A percentile compares a stretch with the other conserved stretches of the same genome.
phyloP scores from a whole-genome alignment of 2,329 filamentous ascomycete species.

The Lecanosticta acicola region DNA sequence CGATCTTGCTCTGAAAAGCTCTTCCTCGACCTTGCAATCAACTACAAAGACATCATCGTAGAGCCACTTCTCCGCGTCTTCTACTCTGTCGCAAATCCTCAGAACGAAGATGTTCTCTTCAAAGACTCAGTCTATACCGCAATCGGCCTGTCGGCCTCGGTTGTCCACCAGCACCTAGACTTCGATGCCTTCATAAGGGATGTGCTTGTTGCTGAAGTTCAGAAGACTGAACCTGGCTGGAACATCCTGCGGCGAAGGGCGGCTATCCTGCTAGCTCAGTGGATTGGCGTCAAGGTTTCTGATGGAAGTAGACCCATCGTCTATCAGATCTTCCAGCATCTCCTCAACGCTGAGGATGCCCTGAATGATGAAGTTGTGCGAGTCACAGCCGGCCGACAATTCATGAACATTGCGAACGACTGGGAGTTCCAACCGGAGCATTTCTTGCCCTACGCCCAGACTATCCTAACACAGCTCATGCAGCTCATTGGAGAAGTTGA shows the following conservation, averaged over 20 bases:
- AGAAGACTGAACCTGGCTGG: conserved; percentile 60
- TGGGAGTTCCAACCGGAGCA: conserved; percentile 69
- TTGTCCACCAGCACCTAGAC: conserved; percentile 68
- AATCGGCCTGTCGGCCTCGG: conserved; percentile 76
- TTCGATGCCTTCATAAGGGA: conserved; percentile 74
- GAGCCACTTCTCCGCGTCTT: conserved; percentile 80
- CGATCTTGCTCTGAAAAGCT: conserved; percentile 89
- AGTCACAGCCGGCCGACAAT: conserved; percentile 80
- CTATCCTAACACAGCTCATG: conserved; percentile 68
- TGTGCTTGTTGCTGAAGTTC: conserved; percentile 72
- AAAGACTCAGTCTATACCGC: conserved; percentile 96
- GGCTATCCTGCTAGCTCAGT: conserved; percentile 81
- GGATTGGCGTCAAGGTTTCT: conserved; percentile 73
- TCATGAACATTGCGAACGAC: conserved; percentile 75
- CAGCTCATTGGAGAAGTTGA: conserved; percentile 73
- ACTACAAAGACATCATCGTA: conserved; percentile 77
- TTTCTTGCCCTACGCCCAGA: conserved; percentile 72
- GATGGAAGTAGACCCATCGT: conserved; percentile 64
- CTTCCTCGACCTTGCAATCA: conserved; percentile 82
- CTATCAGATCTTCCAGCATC: conserved; percentile 83
- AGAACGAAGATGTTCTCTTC: conserved; percentile 65
- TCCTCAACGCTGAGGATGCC: conserved; percentile 70
- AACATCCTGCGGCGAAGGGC: conserved; percentile 83
- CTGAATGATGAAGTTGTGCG: conserved; percentile 88
- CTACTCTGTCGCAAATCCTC: conserved; percentile 61